A percentile compares a stretch with the other conserved stretches of the same genome.
phyloP scores from a whole-genome alignment of 2,329 filamentous ascomycete genomes.

The Penicillium griseofulvum region DNA sequence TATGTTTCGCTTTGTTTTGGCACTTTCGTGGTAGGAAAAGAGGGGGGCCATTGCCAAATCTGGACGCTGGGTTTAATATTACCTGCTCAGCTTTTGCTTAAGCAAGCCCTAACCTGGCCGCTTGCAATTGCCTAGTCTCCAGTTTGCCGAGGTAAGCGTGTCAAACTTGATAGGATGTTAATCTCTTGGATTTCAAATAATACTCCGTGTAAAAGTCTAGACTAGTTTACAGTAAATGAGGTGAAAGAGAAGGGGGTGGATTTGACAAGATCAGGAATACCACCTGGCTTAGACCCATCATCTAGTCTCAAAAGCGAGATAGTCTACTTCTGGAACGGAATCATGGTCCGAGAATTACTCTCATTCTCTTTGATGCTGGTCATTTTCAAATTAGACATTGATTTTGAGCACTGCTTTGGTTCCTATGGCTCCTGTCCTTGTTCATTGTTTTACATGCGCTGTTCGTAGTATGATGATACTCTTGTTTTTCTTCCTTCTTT shows the following conservation, averaged over 20 bases:
- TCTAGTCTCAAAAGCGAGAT: not conserved
- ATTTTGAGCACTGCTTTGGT: not conserved
- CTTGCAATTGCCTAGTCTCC: not conserved
- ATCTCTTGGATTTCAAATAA: not conserved
- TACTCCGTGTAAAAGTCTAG: too few species aligned
- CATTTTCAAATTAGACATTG: not conserved
- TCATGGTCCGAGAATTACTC: not conserved
- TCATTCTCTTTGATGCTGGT: not conserved
- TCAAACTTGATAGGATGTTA: not conserved
- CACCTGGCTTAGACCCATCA: not conserved
- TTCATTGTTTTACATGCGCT: not conserved
- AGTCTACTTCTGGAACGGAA: not conserved
- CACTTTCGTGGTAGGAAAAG: not conserved
- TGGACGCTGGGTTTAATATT: not conserved
- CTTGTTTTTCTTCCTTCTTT: not conserved
- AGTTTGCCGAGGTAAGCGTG: not conserved
- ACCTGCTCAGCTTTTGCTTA: not conserved
- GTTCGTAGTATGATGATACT: not conserved
- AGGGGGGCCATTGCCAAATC: not conserved
- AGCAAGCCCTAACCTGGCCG: not conserved
- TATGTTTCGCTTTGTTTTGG: not conserved
- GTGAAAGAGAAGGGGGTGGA: not conserved
- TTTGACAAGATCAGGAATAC: not conserved
- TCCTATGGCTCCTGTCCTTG: not conserved
- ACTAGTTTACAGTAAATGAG: not conserved